Evolutionary conservation across 768 basidiomycete species (phyloP).

Genomic region (Suillus weaverae): DNA sequence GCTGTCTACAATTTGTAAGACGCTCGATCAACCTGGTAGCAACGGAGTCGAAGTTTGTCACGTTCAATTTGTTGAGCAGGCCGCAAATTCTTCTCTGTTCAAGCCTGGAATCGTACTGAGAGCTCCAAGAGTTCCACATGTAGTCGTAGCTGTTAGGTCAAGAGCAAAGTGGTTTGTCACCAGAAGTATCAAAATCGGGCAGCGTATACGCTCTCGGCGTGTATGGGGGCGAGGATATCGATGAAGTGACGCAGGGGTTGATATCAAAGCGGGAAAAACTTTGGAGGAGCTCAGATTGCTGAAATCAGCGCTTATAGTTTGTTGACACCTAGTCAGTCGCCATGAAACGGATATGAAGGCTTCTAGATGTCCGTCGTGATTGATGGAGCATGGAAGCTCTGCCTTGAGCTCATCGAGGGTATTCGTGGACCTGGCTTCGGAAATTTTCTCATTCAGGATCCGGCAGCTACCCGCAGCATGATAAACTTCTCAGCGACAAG

Average conservation of each 20-base stretch:
- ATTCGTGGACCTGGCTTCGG: not conserved
- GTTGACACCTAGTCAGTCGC: not conserved
- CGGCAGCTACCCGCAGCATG: not conserved
- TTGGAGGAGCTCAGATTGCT: not conserved
- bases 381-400: slow-evolving; percentile 1
- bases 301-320: slow-evolving; percentile 1
- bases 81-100: slow-evolving; percentile 54
- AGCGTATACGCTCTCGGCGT: slow-evolving; percentile 1
- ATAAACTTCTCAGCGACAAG: not conserved
- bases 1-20: slow-evolving; percentile 47
- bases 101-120: slow-evolving; percentile 33
- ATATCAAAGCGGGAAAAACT: not conserved
- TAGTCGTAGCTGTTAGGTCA: not conserved
- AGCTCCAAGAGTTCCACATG: slow-evolving; percentile 26
- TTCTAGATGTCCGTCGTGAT: slow-evolving; percentile 3
- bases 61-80: slow-evolving; percentile 58
- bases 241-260: not conserved
- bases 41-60: slow-evolving; percentile 51
- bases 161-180: not conserved
- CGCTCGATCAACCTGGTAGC: slow-evolving; percentile 49
- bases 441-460: not conserved
- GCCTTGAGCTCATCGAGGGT: not conserved
- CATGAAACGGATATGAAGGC: slow-evolving; percentile 1
- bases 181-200: not conserved
- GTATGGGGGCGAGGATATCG: not conserved